Evolutionary conservation across 179 eudicot genomes (phyloP).

Genomic region (Spergularia azorica): DNA sequence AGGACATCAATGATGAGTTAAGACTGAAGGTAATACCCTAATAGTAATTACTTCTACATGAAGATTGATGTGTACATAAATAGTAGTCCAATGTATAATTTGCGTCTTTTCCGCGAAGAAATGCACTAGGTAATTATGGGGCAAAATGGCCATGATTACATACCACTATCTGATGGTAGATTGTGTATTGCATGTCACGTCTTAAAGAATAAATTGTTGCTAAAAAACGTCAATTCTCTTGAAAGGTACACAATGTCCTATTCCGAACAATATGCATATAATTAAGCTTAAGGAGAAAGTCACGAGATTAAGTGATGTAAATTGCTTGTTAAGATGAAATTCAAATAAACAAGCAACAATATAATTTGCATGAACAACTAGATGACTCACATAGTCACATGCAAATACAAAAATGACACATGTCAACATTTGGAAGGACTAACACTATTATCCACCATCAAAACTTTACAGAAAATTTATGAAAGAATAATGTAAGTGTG

Average conservation of each 20-base stretch:
- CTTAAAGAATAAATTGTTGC: no score
- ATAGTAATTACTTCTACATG: not conserved
- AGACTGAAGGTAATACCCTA: no score
- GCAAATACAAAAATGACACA: slow-evolving; percentile 33
- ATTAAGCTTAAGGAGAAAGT: slow-evolving; percentile 2
- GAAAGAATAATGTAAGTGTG: not conserved
- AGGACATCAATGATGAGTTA: no score
- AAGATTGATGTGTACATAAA: not conserved
- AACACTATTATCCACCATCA: slow-evolving; percentile 17
- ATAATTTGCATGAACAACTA: slow-evolving; percentile 17
- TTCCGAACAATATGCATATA: not conserved
- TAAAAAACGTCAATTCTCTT: not conserved
- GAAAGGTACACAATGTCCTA: not conserved
- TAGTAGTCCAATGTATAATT: slow-evolving; percentile 1
- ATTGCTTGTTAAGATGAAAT: not conserved
- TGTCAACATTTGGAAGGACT: slow-evolving; percentile 25
- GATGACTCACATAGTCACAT: slow-evolving; percentile 37
- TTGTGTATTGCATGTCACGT: no score
- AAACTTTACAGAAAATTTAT: not conserved
- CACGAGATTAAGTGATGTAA: slow-evolving; percentile 14
- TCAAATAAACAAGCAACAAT: slow-evolving; percentile 7
- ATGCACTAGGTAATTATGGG: not conserved
- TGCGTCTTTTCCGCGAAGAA: not conserved
- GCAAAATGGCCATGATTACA: slow-evolving; percentile 8
- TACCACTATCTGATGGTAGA: not conserved